Base-by-base conservation (phyloP, 768 basidiomycete genomes). In the Galerina sulciceps region DNA sequence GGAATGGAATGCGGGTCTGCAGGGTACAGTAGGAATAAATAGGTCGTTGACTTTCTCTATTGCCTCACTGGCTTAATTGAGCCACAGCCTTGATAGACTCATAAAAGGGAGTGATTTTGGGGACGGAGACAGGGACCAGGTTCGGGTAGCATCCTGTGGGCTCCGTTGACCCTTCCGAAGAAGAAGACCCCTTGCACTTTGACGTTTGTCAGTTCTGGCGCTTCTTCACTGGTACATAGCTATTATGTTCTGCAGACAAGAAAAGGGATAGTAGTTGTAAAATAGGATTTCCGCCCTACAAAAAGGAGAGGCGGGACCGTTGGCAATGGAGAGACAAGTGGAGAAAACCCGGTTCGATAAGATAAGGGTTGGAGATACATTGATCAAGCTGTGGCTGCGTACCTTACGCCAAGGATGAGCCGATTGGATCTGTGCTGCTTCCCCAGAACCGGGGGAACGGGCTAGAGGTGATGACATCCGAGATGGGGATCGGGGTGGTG, bases 371-470 rank as follows among this genome's bases (percentile, higher is more conserved):
- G 26, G 41, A 53, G 51, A 50, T 49, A 51, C 34, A 59, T 62
- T 60, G 62, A 63, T 65, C 59, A 63, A 18, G 37, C 17, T 10
- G 37, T 31, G 26, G 26, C 26, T 31, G 37, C 55, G 65, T 66
- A 49, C 65, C 65, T 66, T 49, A 38, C 26, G 54, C 53, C 59
- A 55, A 55, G 54, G 34, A 38, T 26, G 43, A 8, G 48, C 4
- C 50, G 38, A 52, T 37, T 52, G 38, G 44, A 49, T 54, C 52
- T 53, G 51, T 58, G 42, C 43, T 35, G 65, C 65, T 71, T 72
- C 74, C 73, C 73, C 74, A 73, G 71, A 71, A 66, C 67, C 69
- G 70, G 69, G 64, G 66, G 55, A 69, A 69, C 65, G 71, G 68
- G 67, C 59, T 58, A 61, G 58, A 59, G 55, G 52, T 47, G 43